Base-by-base conservation (phyloP, 2,329 filamentous ascomycete species). In the Monosporascus sp. region DNA sequence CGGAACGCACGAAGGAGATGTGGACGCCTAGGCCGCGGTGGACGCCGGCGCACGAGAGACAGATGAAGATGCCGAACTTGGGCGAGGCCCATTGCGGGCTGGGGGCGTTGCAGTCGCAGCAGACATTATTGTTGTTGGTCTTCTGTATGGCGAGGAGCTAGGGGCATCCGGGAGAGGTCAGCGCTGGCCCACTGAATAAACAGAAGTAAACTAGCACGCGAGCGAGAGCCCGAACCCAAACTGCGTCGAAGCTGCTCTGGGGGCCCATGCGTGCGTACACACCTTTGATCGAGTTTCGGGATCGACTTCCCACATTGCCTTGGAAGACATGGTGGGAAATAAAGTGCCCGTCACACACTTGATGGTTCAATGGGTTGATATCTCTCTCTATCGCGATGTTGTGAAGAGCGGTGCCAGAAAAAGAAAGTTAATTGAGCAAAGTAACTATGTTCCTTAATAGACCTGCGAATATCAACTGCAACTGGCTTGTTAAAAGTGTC, bases 41-140 rank as follows among this genome's bases (percentile, higher is more conserved):
- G 50, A 94, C 89, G 63, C 94, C 94, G 36, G 92, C 93, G 77
- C 94, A 99, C 59, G 88, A 90, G 50, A 99, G 85, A 74, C 94
- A 99, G 80, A 99, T 97, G 77, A 99, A 99, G 72, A 96, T 90
- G 68, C 93, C 93, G 70, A 99, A 96, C 74, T 99, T 99, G 60
- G 94, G 94, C 38, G 91, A 81, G 62, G 94, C 93, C 94, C 94
- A 99, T 87, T 99, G 94, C 58, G 94, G 94, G 64, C 90, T 95
- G 22, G 94, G 93, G 45, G 94, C 93, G 69, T 86, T 86, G 79
- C 94, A 99, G 76, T 99, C 94, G 76, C 92, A 93, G 77, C 94
- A 99, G 65, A 83, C 76, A 69, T 89, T 90, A 74, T 99, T 99
- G 63, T 87, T 86, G 63, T 90, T 87, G 63, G 87, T 87, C 72